Evolutionary conservation across 108 stramenopile species (phyloP).

Genomic region (Nitzschia sp.): DNA sequence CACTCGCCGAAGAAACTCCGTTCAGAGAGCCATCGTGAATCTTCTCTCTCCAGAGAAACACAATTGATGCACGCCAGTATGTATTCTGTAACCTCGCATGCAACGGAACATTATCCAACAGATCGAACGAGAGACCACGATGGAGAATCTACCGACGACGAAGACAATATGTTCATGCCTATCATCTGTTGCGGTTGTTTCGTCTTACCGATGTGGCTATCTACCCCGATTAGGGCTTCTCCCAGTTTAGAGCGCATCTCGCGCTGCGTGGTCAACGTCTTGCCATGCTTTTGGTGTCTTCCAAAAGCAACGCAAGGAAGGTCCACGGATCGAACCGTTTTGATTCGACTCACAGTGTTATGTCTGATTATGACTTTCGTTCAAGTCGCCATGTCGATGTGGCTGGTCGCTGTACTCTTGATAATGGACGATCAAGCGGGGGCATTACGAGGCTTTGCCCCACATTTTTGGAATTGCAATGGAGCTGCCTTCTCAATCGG

Average conservation of each 20-base stretch:
- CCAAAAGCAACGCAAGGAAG: slow-evolving; percentile 36
- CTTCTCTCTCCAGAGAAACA: too few species aligned
- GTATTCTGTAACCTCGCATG: too few species aligned
- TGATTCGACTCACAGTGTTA: slow-evolving; percentile 66
- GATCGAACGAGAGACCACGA: slow-evolving; percentile 6
- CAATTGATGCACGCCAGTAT: too few species aligned
- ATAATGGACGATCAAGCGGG: slow-evolving; percentile 5
- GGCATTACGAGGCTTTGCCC: slow-evolving; percentile 3
- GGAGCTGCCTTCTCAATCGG: slow-evolving; percentile 49
- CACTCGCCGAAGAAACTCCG: background rate
- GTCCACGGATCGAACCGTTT: slow-evolving; percentile 63
- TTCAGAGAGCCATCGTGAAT: too few species aligned
- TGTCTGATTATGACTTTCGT: slow-evolving; percentile 51
- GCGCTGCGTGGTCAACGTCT: background rate
- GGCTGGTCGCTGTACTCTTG: slow-evolving; percentile 32
- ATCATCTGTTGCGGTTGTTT: background rate
- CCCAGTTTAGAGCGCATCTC: slow-evolving; percentile 19
- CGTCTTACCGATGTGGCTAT: background rate
- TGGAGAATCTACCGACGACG: background rate
- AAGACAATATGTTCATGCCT: background rate
- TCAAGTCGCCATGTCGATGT: slow-evolving; percentile 47
- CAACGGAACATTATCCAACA: background rate
- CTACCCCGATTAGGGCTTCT: background rate
- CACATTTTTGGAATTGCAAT: slow-evolving; percentile 47
- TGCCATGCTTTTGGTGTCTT: slow-evolving; percentile 37